Percentiles rank a stretch among this genome's conserved stretches.
Conservation (phyloP, 352 stramenopile species). For the Globisporangium alternatum region DNA sequence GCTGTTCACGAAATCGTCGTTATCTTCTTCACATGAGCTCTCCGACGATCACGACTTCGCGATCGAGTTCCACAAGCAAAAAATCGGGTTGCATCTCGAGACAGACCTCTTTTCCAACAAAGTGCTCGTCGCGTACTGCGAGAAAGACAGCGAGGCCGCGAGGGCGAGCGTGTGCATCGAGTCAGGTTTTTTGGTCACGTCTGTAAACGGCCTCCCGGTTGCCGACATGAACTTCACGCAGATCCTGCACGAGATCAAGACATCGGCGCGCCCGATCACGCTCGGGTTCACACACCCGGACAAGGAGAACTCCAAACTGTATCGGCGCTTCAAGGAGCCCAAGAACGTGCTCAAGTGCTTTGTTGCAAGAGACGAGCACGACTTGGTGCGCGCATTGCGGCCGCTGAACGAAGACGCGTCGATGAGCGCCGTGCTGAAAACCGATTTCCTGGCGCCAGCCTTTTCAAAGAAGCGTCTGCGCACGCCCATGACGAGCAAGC, state of each 20-base stretch:
- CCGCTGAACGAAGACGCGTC: conserved; percentile 47
- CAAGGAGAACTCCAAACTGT: conserved; percentile 23
- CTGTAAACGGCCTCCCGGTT: conserved; percentile 54
- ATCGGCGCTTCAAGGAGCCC: conserved; percentile 42
- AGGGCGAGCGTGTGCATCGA: conserved; percentile 36
- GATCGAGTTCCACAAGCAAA: conserved; percentile 56
- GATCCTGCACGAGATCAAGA: conserved; percentile 49
- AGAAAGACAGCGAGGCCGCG: conserved; percentile 60
- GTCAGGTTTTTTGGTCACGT: conserved; percentile 56
- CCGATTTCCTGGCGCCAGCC: conserved; percentile 32
- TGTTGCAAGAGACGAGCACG: conserved; percentile 41
- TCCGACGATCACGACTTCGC: conserved; percentile 43
- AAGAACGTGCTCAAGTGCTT: conserved; percentile 52
- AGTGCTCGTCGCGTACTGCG: conserved; percentile 56
- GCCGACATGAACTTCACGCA: conserved; percentile 41
- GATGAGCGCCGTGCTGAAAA: conserved; percentile 49
- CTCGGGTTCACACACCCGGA: conserved; percentile 55
- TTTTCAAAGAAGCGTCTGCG: conserved; percentile 26
- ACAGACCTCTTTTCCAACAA: conserved; percentile 57
- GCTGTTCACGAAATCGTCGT: conserved; percentile 17
- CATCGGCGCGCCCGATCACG: conserved; percentile 38
- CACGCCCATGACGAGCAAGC: neutral
- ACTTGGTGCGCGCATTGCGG: conserved; percentile 39
- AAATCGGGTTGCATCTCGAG: conserved; percentile 69
- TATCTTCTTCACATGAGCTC: neutral